Base-by-base conservation (phyloP, 139 green algal genomes). In the Chlorella vulgaris region DNA sequence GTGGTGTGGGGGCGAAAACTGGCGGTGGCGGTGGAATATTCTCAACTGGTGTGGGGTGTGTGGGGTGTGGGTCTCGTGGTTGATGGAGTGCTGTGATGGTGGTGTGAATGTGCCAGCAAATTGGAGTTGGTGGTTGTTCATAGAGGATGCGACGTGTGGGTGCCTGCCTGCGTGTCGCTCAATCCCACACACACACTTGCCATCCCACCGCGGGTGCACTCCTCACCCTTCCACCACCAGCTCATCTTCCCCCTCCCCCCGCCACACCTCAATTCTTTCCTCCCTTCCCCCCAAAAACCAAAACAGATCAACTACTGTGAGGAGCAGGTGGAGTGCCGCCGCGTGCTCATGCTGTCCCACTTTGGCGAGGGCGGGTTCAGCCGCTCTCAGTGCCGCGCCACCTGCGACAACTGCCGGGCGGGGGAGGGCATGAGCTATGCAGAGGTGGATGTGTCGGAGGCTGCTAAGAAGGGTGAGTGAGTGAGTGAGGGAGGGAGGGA, bases 281-380 rank as follows among this genome's bases (percentile, higher is more conserved):
- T 61, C 28, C 69, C 28, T 35, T 35, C 7, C 19, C 69, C 29
- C 3, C 19, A 6, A 7, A 4, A 18, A 4, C 22, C 7, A 40
- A 31, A 47, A n/a, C 86, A 96, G 92, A 85, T 96, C 61, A 87
- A 88, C 42, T 97, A 96, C 79, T 93, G 90, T 62, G 91, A 98
- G 88, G 92, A 95, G 60, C 74, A 89, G 51, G 83, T 90, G 39
- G 90, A 94, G 82, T 98, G 94, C 83, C 85, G 94, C 8, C 86
- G 94, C 33, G 84, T 92, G 74, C 83, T 95, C 78, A 84, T 97
- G 78, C 90, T 98, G 86, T 60, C 82, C n/a, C 90, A 97, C 84
- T 98, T 97, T 89, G 93, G 89, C 1, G 94, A 98, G 86, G 21
- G 29, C 15, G 65, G 33, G n/a, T 97, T 96, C 80, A 80, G 51